These are phyloP conservation scores for Solanum appendiculatum DNA, from an alignment of 257 asterid genomes.

Conservation along the genomic window DNA sequence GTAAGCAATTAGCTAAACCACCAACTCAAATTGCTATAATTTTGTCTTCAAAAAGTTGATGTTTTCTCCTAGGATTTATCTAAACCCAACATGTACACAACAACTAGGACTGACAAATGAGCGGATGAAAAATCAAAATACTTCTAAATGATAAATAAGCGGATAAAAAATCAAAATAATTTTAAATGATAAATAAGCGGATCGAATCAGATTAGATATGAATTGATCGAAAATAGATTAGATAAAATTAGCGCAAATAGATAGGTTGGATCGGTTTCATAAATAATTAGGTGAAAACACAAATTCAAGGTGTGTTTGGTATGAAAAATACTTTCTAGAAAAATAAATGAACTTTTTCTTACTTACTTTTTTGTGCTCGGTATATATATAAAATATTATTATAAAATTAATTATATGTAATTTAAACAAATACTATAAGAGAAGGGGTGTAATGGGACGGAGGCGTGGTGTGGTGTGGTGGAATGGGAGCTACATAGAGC, in stretches of 20 bases:
- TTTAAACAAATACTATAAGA: too few relatives aligned
- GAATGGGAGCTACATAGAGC: not conserved
- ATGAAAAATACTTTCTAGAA: not conserved
- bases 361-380: too few relatives aligned
- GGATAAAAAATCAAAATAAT: fast-evolving
- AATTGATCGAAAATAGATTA: fast-evolving
- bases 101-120: not conserved
- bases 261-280: too few relatives aligned
- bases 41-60: not conserved
- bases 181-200: fast-evolving
- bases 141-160: not conserved
- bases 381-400: too few relatives aligned
- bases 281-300: not conserved
- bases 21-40: not conserved
- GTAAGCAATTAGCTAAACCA: conserved; percentile 10
- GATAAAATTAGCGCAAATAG: too few relatives aligned
- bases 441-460: not conserved
- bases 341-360: too few relatives aligned
- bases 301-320: not conserved
- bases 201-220: not conserved
- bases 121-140: not conserved
- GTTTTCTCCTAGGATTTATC: not conserved
- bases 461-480: not conserved
- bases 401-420: too few relatives aligned
- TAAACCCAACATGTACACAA: not conserved